These are phyloP conservation scores for Cladophialophora psammophila DNA, from an alignment of 2,329 filamentous ascomycete genomes.

Conservation along the genomic window DNA sequence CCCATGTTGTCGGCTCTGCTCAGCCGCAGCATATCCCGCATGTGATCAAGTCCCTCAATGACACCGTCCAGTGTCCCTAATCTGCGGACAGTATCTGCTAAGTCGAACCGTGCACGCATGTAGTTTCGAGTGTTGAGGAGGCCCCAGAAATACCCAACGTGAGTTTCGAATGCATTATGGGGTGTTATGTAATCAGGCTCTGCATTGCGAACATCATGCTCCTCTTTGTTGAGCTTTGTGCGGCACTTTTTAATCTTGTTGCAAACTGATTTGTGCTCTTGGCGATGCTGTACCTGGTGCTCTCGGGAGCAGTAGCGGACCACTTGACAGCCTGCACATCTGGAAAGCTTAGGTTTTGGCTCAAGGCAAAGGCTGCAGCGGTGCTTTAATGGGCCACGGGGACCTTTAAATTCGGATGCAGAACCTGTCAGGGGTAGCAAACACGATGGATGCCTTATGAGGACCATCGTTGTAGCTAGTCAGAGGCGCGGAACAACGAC, in stretches of 20 bases:
- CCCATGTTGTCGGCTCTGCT: slow-evolving; percentile 57
- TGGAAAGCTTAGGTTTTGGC: slow-evolving; percentile 43
- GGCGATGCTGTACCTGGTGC: slow-evolving; percentile 52
- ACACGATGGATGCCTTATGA: too few relatives aligned
- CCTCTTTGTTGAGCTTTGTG: slow-evolving; percentile 45
- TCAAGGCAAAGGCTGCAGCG: slow-evolving; percentile 42
- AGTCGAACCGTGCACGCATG: slow-evolving; percentile 49
- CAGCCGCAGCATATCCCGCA: slow-evolving; percentile 56
- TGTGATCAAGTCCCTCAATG: slow-evolving; percentile 49
- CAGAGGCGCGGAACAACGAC: too few relatives aligned
- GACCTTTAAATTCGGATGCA: slow-evolving; percentile 7
- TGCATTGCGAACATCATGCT: slow-evolving; percentile 48
- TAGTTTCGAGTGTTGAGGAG: slow-evolving; percentile 54
- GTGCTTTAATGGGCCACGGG: slow-evolving; percentile 24
- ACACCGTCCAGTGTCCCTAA: slow-evolving; percentile 49
- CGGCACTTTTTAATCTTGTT: slow-evolving; percentile 47
- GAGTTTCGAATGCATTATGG: slow-evolving; percentile 49
- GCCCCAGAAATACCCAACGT: slow-evolving; percentile 55
- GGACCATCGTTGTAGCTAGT: too few relatives aligned
- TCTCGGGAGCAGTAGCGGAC: slow-evolving; percentile 56
- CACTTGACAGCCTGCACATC: slow-evolving; percentile 54
- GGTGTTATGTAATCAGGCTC: slow-evolving; percentile 42
- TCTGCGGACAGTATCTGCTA: slow-evolving; percentile 47
- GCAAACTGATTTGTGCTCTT: slow-evolving; percentile 53
- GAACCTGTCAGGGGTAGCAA: neutral